Base-by-base conservation (phyloP, 2,329 filamentous ascomycete genomes). In the Chaetomiaceae sp. region DNA sequence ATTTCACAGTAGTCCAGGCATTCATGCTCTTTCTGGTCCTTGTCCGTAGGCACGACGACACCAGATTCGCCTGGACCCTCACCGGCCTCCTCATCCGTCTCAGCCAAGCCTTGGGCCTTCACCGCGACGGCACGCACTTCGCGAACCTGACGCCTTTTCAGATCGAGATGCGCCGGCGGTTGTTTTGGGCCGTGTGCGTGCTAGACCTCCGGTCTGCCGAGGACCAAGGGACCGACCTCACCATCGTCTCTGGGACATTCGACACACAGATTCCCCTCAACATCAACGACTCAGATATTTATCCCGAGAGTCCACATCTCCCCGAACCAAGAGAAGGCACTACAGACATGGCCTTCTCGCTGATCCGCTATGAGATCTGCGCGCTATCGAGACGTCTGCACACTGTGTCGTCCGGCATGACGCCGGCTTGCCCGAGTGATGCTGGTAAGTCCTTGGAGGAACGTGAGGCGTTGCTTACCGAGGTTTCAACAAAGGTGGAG, bases 131-230 rank as follows among this genome's bases (percentile, higher is more conserved):
- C 13, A 71, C 70, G 3, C 67, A 74, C 47, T 77, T 77, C 62
- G 75, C 66, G 4, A 74, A 78, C 11, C 61, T 86, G 1, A 74
- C 74, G 0, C 77, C 80, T 0, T 86, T 83, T 51, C 79, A 86
- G 42, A 73, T 78, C 6, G 82, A 87, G 61, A 80, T 85, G 67
- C 75, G 83, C 16, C 74, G 84, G 5, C 73, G 84, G 1, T 64
- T 85, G 0, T 87, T 83, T 74, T 85, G 81, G 76, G 74, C 77
- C 18, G 71, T 87, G 2, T 73, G 78, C 38, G 73, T 82, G 4
- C 63, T 86, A 1, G 84, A 87, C 56, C 70, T 80, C 8, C 73
- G 79, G n/a, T 75, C 78, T 0, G 78, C 81, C 3, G 81, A 84
- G 56, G 78, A 83, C 25, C 78, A 81, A 38, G 81, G 80, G 1